Evolutionary conservation across 176 grass and related monocot species (phyloP).

Genomic region (Melocanna baccifera): DNA sequence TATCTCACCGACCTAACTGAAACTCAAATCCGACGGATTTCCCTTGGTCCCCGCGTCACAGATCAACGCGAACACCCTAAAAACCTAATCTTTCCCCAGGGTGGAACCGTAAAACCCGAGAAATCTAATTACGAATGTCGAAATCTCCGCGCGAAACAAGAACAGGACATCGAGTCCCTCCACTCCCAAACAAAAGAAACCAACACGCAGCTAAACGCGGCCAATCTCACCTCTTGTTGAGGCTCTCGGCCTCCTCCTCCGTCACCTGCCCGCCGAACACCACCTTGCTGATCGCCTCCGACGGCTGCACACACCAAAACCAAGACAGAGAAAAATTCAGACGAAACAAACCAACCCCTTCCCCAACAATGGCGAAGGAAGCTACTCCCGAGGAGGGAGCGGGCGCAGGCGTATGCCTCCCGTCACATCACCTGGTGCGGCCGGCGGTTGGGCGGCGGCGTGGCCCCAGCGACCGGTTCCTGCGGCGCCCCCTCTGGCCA

Average conservation of each 20-base stretch:
- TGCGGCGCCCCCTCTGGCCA: conserved; percentile 65
- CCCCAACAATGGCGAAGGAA: background rate
- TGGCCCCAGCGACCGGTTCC: conserved; percentile 28
- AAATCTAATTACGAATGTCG: conserved; percentile 15
- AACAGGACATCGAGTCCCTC: conserved; percentile 15
- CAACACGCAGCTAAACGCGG: background rate
- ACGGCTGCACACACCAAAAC: conserved; percentile 52
- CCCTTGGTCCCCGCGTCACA: background rate
- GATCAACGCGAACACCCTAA: background rate
- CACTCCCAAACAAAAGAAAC: background rate
- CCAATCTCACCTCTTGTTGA: conserved; percentile 81
- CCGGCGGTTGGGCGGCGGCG: conserved; percentile 45
- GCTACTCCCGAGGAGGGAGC: background rate
- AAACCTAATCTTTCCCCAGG: background rate
- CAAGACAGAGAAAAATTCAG: background rate
- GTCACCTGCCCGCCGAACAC: conserved; percentile 93
- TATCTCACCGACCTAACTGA: background rate
- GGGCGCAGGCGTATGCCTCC: background rate
- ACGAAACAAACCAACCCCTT: background rate
- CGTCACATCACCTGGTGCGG: conserved; percentile 52
- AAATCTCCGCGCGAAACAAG: conserved; percentile 4
- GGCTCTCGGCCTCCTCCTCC: conserved; percentile 87
- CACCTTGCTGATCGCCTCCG: conserved; percentile 83
- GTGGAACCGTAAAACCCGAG: background rate
- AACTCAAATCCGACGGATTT: conserved; percentile 25